Evolutionary conservation across 176 grass and related monocot species (phyloP).

Genomic region (Juncus effusus): DNA sequence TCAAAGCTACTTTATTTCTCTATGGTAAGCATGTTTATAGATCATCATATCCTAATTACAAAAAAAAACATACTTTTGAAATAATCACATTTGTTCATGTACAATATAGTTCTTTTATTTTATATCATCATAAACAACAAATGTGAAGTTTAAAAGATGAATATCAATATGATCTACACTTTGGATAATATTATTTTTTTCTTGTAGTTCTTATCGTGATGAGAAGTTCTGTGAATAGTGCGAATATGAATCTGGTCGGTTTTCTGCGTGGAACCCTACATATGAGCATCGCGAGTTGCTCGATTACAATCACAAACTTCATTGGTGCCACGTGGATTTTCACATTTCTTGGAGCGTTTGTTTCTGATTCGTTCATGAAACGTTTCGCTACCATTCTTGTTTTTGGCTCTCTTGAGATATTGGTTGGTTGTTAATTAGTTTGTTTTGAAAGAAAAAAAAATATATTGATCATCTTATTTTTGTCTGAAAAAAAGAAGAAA

Average conservation of each 20-base stretch:
- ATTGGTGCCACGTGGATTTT: slow-evolving; percentile 43
- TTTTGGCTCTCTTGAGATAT: slow-evolving; percentile 51
- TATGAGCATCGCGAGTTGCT: slow-evolving; percentile 44
- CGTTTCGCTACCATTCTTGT: slow-evolving; percentile 51
- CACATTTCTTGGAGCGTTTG: slow-evolving; percentile 49
- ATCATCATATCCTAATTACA: not conserved
- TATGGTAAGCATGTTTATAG: not conserved
- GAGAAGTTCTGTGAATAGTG: slow-evolving; percentile 28
- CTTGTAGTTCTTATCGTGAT: slow-evolving; percentile 36
- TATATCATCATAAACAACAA: not conserved
- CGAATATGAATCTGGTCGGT: slow-evolving; percentile 47
- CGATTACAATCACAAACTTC: slow-evolving; percentile 47
- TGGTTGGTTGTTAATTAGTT: slow-evolving; percentile 39
- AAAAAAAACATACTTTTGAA: not conserved
- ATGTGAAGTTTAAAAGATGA: not conserved
- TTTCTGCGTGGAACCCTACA: slow-evolving; percentile 56
- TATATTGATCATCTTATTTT: not conserved
- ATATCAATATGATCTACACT: not conserved
- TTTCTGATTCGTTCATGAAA: slow-evolving; percentile 59
- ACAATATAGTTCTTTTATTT: not conserved
- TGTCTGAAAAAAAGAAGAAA: not conserved
- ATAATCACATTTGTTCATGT: not conserved
- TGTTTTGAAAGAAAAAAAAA: not conserved
- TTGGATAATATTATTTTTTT: not conserved
- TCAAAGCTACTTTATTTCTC: not conserved